These are phyloP conservation scores for Coprinopsis marcescibilis DNA, from an alignment of 768 basidiomycete species.

Conservation along the genomic window DNA sequence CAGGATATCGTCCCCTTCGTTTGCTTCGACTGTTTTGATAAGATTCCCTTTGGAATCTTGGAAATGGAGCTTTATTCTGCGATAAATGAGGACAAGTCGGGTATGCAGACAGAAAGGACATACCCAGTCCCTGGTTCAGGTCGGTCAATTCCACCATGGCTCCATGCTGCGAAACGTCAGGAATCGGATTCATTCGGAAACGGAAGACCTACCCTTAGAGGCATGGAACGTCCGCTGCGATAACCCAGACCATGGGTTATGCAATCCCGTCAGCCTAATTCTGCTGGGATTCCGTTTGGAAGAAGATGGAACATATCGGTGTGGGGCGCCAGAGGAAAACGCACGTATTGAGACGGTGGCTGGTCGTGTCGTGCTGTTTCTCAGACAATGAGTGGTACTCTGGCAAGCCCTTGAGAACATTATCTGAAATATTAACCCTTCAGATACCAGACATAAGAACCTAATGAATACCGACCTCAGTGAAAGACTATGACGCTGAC, in stretches of 20 bases:
- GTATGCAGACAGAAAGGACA: neutral
- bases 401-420: neutral
- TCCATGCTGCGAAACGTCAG: slow-evolving; percentile 1
- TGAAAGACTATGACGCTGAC: no score
- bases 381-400: neutral
- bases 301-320: neutral
- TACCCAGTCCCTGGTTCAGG: slow-evolving; percentile 16
- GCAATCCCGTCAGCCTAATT: neutral
- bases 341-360: neutral
- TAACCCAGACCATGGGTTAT: neutral
- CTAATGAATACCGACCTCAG: neutral
- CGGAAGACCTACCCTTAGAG: slow-evolving; percentile 6
- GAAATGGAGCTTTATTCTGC: slow-evolving; percentile 88
- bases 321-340: neutral
- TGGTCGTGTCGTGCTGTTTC: neutral
- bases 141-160: slow-evolving; percentile 13
- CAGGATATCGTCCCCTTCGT: slow-evolving; percentile 90
- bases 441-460: neutral
- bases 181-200: neutral
- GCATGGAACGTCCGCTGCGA: slow-evolving; percentile 5
- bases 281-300: neutral
- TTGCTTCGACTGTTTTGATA: slow-evolving; percentile 87
- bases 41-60: slow-evolving; percentile 78
- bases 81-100: neutral
- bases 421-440: no score